phyloP scores from a whole-genome alignment of 2,329 filamentous ascomycete species.

The Aschersonia sp. region DNA sequence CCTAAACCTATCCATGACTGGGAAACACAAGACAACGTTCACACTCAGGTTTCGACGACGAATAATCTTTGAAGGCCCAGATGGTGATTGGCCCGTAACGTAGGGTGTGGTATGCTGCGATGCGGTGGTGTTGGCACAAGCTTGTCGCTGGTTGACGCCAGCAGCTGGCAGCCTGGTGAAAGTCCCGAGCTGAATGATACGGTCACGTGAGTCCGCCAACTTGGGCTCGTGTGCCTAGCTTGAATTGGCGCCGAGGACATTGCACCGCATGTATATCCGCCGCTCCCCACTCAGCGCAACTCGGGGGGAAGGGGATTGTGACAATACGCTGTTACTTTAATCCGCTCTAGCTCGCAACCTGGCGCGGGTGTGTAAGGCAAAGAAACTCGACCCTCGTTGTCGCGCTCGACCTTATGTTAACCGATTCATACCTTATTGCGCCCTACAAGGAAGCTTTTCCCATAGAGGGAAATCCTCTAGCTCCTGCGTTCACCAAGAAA shows the following conservation, averaged over 20 bases:
- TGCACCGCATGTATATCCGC: background rate
- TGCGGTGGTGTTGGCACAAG: background rate
- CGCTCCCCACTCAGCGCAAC: background rate
- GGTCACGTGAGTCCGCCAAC: conserved; percentile 5
- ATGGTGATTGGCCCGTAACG: background rate
- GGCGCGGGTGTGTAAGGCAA: too few relatives aligned
- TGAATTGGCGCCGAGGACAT: too few relatives aligned
- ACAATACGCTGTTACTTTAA: conserved; percentile 13
- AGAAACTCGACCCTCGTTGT: background rate
- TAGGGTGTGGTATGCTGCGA: background rate
- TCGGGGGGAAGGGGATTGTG: background rate
- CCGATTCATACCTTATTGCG: background rate
- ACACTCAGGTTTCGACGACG: background rate
- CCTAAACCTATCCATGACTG: conserved; percentile 75
- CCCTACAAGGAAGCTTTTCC: background rate
- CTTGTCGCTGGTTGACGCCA: conserved; percentile 4
- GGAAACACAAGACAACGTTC: too few relatives aligned
- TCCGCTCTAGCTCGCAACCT: conserved; percentile 8
- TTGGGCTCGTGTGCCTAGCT: too few relatives aligned
- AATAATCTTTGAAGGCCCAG: background rate
- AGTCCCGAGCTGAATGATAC: conserved; percentile 7
- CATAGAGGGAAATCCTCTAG: background rate
- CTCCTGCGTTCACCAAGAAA: too few relatives aligned
- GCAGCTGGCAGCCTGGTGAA: conserved; percentile 4
- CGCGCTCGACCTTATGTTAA: too few relatives aligned